Percentiles rank a stretch among this genome's conserved stretches.
phyloP scores from a whole-genome alignment of 306 rosid genomes.

The Quercus mongolica region DNA sequence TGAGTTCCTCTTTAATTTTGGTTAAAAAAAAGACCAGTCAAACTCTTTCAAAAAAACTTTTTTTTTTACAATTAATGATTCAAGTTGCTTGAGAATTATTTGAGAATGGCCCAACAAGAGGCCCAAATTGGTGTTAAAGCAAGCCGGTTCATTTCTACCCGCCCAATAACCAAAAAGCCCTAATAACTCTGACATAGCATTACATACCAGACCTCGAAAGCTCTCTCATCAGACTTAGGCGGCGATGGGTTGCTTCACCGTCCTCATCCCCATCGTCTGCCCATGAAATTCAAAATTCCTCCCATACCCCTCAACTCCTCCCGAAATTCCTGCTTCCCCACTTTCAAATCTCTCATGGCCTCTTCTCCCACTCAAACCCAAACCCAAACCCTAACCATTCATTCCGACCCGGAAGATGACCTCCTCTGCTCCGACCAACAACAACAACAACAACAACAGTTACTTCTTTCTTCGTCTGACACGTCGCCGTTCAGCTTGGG shows the following conservation, averaged over 20 bases:
- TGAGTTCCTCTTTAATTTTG: no score
- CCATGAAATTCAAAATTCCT: constrained; percentile 57
- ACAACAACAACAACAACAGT: constrained; percentile 5
- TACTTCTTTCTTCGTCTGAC: constrained; percentile 2
- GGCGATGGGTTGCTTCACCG: constrained; percentile 40
- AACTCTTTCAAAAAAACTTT: no score
- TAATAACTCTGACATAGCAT: background rate
- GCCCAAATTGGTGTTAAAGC: background rate
- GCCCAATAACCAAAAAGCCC: background rate
- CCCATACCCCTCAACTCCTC: constrained; percentile 3
- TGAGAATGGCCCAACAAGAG: background rate
- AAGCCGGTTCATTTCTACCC: no score
- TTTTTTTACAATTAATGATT: no score
- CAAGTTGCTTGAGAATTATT: no score
- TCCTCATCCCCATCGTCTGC: constrained; percentile 35
- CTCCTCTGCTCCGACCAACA: constrained; percentile 32
- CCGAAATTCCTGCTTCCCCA: background rate
- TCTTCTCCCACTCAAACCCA: constrained; percentile 21
- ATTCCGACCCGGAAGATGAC: constrained; percentile 33
- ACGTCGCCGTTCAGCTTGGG: constrained; percentile 9
- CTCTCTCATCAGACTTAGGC: constrained; percentile 1
- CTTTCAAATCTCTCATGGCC: constrained; percentile 44
- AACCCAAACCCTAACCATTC: constrained; percentile 5
- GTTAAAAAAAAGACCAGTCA: no score
- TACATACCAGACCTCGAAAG: background rate